Base-by-base conservation (phyloP, 148 eudicot species). In the Fallopia convolvulus region DNA sequence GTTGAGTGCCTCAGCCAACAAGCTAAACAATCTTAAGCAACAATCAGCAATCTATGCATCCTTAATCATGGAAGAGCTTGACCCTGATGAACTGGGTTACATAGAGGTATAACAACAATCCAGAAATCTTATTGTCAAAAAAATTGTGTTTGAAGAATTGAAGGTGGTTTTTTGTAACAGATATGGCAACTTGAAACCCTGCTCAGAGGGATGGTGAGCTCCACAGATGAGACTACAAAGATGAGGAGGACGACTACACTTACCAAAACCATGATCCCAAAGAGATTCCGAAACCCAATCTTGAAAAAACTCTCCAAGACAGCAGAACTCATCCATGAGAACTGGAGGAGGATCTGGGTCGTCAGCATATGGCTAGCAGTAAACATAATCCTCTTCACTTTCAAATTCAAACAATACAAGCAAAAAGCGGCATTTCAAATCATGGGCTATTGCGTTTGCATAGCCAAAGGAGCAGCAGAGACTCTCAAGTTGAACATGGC, bases 161-260 rank as follows among this genome's bases (percentile, higher is more conserved):
- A 15, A 5, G 8, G 15, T 6, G 3, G 72, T 3, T 14, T 2
- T 33, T 65, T 10, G 8, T 30, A 58, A 6, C 89, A 95, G 99
- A 81, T 96, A 82, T 93, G 99, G 99, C 98, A 93, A 88, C 98
- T 96, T 47, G 97, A 96, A 83, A 85, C 93, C 44, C 78, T 96
- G 70, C 84, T 96, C 61, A 86, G 89, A 76, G 97, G 93, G 39
- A 87, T 91, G 89, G 85, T 90, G 65, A 83, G 80, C 70, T 85
- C 97, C 3, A 83, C 86, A 36, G 93, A 88, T 66, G 83, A 77
- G 53, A 77, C 75, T 46, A 68, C 80, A 21, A 75, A 78, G 55
- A 41, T 77, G 49, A 89, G 84, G 80, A 87, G 80, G 78, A 83
- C 90, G 61, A 77, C 85, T 13, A 78, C 90, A 2, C 84, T 95